These are phyloP conservation scores for Eimeria maxima DNA, from an alignment of 169 alveolate genomes.

Conservation along the genomic window DNA sequence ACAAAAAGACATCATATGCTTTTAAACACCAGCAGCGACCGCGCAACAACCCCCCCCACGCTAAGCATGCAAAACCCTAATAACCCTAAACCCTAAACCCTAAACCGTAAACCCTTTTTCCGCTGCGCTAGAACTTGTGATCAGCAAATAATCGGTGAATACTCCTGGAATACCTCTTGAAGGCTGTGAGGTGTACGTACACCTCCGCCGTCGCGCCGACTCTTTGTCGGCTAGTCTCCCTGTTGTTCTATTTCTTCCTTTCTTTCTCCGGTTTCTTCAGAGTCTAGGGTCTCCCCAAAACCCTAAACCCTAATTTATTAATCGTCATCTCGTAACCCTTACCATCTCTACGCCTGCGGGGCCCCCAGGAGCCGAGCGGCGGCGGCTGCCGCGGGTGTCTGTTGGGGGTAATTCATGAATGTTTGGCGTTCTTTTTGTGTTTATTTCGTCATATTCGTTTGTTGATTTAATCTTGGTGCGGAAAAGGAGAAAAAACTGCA, in stretches of 20 bases:
- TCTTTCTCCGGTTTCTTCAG: neutral
- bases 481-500: neutral
- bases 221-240: neutral
- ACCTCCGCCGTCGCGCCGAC: neutral
- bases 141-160: neutral
- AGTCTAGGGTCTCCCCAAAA: neutral
- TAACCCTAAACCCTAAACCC: constrained; percentile 42
- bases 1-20: neutral
- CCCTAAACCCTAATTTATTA: constrained; percentile 22
- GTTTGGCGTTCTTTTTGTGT: neutral
- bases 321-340: constrained; percentile 5
- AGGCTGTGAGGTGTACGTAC: constrained; percentile 40
- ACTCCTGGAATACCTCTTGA: neutral
- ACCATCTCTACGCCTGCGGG: neutral
- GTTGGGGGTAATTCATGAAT: neutral
- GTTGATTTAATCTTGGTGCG: too few relatives aligned
- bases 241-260: neutral
- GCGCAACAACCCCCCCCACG: constrained; percentile 61
- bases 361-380: neutral
- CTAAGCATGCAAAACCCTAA: constrained; percentile 52
- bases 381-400: neutral
- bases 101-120: constrained; percentile 50
- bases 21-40: neutral
- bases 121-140: neutral
- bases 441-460: neutral